Base-by-base conservation (phyloP, 345 rosid species). In the Moringa oleifera region DNA sequence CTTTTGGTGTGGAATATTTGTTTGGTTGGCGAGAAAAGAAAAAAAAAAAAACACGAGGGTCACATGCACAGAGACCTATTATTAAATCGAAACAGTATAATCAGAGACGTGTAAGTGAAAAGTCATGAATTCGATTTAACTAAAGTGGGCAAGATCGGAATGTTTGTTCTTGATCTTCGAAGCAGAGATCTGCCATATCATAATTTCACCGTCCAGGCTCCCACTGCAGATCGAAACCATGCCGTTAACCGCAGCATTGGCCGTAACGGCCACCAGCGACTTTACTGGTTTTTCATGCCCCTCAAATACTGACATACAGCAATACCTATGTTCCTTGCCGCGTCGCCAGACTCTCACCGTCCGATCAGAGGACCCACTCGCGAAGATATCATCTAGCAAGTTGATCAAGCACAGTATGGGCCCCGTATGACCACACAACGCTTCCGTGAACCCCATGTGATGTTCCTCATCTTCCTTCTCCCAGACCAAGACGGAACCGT, bases 401-500 rank as follows among this genome's bases (percentile, higher is more conserved):
- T 62, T 84, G 20, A 73, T 77, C 69, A 90, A 73, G 69, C 97
- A 87, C 68, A 87, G 55, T 8, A 90, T 77, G 21, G 95, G 86
- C 73, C 79, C 79, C 0, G 31, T 72, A 56, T 87, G 97, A 54
- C 97, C 97, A 55, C 90, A 79, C 24, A 90, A 80, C 31, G 90
- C 97, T 25, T 95, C 95, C 19, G 36, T 73, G 60, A 82, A 62
- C 69, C 9, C 75, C 90, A 85, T 83, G 47, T 65, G 63, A 11
- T 15, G 47, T 15, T 41, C 47, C 9, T 37, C 77, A n/a, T 53
- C 69, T 19, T 53, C 16, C 62, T 72, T 80, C 69, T 75, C 86
- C 97, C 92, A 90, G 9, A 87, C 92, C 53, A 90, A 79, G 58
- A 90, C 79, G 7, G 89, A 85, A 55, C 85, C 60, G 65, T 90